Evolutionary conservation across 2,329 filamentous ascomycete genomes (phyloP), one percentile per base, ranked within the genome.

Genomic region (Zymoseptoria crescenta): DNA sequence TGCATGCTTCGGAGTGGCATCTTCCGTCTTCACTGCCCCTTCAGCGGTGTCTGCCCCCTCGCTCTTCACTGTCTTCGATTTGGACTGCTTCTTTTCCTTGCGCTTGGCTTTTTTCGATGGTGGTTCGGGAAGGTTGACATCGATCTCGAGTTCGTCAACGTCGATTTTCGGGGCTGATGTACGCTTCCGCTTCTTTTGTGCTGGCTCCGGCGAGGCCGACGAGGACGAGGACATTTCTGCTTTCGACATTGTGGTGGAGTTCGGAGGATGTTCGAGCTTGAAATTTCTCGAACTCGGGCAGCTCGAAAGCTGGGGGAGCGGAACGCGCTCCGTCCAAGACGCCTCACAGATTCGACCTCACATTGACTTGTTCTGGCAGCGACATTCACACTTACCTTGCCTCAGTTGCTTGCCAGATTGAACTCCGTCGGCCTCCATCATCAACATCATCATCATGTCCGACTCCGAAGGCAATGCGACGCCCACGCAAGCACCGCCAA

Each of bases 21-120:
- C 57, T 6, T 58, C 55, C 49, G 45, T 51, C 49, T 52, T 52
- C 49, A 30, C 54, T 56, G 57, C 58, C 4, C 35, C 35, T 16
- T 45, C 35, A n/a, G 35, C 35, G 16, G 35, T 45, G 35, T 45
- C 10, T 13, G 2, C 57, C 13, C 56, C 55, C 21, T 58, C 57
- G 30, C 57, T 56, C 24, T 59, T 62, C 16, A 63, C 62, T 16
- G 70, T 66, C 45, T 68, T 63, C 24, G 56, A 52, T 19, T 59
- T 62, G 30, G 88, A 89, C 65, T 84, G 84, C 77, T 96, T 96
- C 75, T 96, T 97, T 59, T 95, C 84, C 62, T 87, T 87, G 72
- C 94, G 91, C 67, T 91, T 84, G 62, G 90, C 91, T 73, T 94
- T 95, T 75, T 97, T 99, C 35, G 94, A 97, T 1, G 91, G 90